Evolutionary conservation across 2,329 filamentous ascomycete genomes (phyloP), one percentile per base, ranked within the genome.

Genomic region (Aspergillus versicolor): DNA sequence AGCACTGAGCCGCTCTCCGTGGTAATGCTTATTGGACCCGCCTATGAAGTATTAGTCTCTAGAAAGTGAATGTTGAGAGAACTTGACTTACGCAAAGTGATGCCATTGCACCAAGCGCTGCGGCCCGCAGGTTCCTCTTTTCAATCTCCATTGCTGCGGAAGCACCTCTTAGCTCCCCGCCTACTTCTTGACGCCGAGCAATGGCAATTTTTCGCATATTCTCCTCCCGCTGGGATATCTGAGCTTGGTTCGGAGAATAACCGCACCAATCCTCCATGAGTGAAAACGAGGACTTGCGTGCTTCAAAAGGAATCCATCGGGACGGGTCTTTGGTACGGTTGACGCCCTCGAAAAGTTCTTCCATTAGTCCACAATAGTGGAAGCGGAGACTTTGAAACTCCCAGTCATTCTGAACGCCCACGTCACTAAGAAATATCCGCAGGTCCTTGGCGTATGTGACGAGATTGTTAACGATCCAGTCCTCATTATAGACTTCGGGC

Each of bases 231-330:
- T 88, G 87, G 5, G 88, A 85, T 41, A 96, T 90, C 62, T 95
- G 90, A 13, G 79, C 81, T 70, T 95, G 91, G 62, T 97, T 96
- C 0, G 92, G 91, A 7, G 92, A 96, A 72, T 95, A 97, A 2
- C 94, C 94, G 71, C 94, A 99, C 95, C 95, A 99, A 63, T 97
- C 93, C 74, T 99, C 94, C 92, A 99, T 97, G 47, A 99, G 78
- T 0, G 92, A 88, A 70, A 99, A 99, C 0, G 93, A 90, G 5
- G 94, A 97, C 71, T 97, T 96, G 41, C 95, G 84, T 12, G 92
- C 91, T 72, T 99, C 94, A 68, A 99, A 99, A 0, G 94, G 92
- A 85, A 99, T 94, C 93, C 94, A 99, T 32, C 91, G 84, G 4
- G 91, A 88, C 2, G 92, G 89, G 59, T 97, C 91, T 60, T 87